A percentile compares a stretch with the other conserved stretches of the same genome.
phyloP scores from a whole-genome alignment of 164 flowering plant genomes.

The Liquidambar formosana region DNA sequence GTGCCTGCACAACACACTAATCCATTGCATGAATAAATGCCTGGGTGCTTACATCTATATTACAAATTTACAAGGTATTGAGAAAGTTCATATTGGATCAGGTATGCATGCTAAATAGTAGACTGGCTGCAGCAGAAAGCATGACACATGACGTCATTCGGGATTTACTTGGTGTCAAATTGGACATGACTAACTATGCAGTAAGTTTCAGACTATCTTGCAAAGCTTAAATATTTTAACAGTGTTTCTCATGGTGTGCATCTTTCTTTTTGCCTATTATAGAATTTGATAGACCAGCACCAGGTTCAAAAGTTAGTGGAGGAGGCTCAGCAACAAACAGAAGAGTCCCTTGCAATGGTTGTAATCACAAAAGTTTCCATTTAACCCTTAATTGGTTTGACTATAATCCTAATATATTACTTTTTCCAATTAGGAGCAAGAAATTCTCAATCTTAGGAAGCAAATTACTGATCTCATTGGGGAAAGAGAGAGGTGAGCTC shows the following conservation, averaged over 20 bases:
- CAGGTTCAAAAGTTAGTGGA: slow-evolving; percentile 64
- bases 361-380: not conserved
- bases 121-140: slow-evolving; percentile 85
- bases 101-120: slow-evolving; percentile 72
- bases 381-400: not conserved
- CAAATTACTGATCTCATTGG: slow-evolving; percentile 50
- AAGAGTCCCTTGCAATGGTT: slow-evolving; percentile 58
- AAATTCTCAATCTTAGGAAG: slow-evolving; percentile 46
- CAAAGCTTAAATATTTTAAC: not conserved
- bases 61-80: not conserved
- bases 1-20: not conserved
- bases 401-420: slow-evolving; percentile 3
- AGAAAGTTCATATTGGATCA: slow-evolving; percentile 22
- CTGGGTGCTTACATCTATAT: too few species aligned
- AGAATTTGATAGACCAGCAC: slow-evolving; percentile 71
- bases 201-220: slow-evolving; percentile 45
- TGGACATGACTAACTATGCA: slow-evolving; percentile 83
- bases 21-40: too few species aligned
- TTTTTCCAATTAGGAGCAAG: slow-evolving; percentile 51
- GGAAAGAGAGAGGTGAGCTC: slow-evolving; percentile 67
- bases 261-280: slow-evolving; percentile 12
- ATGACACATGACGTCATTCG: slow-evolving; percentile 97
- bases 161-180: slow-evolving; percentile 84
- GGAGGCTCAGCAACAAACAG: slow-evolving; percentile 57
- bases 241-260: not conserved